Conservation (phyloP, 2,329 filamentous ascomycete genomes). For the Colletotrichum spaethianum region DNA sequence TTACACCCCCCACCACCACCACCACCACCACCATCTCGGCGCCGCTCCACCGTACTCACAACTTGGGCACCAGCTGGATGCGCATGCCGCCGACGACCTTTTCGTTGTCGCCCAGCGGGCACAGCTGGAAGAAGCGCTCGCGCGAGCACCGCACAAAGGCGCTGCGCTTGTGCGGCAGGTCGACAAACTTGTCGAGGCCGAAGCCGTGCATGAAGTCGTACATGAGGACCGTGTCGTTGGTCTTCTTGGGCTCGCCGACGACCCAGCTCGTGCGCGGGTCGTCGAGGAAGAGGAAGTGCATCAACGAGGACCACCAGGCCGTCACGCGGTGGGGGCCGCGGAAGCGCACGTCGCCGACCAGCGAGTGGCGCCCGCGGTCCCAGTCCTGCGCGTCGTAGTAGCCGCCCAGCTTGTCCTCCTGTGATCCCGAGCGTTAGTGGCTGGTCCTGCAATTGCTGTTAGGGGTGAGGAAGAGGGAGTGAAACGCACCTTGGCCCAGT, state of each 20-base stretch:
- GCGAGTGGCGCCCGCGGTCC: constrained; percentile 71
- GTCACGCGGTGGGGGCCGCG: constrained; percentile 72
- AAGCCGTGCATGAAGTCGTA: constrained; percentile 84
- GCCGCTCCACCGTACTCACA: constrained; percentile 52
- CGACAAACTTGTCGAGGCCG: constrained; percentile 79
- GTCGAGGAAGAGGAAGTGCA: constrained; percentile 75
- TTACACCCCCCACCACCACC: background rate
- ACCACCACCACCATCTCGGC: background rate
- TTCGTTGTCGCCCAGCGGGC: constrained; percentile 69
- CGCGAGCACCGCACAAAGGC: constrained; percentile 76
- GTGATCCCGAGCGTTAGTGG: constrained; percentile 17
- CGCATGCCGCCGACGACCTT: constrained; percentile 69
- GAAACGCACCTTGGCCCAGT: constrained; percentile 76
- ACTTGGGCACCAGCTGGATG: constrained; percentile 68
- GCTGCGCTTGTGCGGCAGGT: constrained; percentile 80
- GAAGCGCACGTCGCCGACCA: constrained; percentile 72
- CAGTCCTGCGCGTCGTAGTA: constrained; percentile 70
- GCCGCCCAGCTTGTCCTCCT: constrained; percentile 70
- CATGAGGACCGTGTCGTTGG: constrained; percentile 77
- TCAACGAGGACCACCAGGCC: constrained; percentile 73
- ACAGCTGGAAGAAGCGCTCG: constrained; percentile 79
- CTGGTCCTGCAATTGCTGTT: background rate
- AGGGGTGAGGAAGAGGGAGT: background rate
- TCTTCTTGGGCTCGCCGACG: constrained; percentile 80
- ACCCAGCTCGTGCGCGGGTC: constrained; percentile 70